These are phyloP conservation scores for Agrocybe praecox DNA, from an alignment of 768 basidiomycete species.

Conservation along the genomic window DNA sequence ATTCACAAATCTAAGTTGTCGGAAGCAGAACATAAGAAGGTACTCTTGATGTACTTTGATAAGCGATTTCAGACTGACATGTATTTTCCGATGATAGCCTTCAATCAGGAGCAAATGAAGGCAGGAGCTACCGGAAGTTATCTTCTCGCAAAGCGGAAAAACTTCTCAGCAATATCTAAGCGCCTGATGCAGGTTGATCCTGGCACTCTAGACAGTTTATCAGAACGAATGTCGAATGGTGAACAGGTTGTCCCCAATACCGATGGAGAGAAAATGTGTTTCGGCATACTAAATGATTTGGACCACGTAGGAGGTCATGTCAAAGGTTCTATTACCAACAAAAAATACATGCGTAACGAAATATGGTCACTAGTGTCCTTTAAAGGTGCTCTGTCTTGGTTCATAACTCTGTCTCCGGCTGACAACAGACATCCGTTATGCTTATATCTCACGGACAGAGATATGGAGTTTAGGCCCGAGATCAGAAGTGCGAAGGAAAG, in stretches of 20 bases:
- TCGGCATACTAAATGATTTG: slow-evolving; percentile 23
- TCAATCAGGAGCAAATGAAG: slow-evolving; percentile 44
- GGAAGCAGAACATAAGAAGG: slow-evolving; percentile 23
- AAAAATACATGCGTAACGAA: slow-evolving; percentile 29
- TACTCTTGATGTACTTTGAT: slow-evolving; percentile 34
- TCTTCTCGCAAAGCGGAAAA: slow-evolving; percentile 20
- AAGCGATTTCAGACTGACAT: slow-evolving; percentile 37
- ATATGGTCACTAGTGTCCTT: slow-evolving; percentile 29
- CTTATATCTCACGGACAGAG: slow-evolving; percentile 20
- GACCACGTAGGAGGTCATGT: slow-evolving; percentile 22
- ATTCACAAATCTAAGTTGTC: slow-evolving; percentile 12
- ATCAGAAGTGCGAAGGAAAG: neutral
- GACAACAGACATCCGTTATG: slow-evolving; percentile 27
- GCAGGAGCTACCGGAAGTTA: slow-evolving; percentile 23
- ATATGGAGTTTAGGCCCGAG: neutral
- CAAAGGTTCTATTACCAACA: slow-evolving; percentile 22
- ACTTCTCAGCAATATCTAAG: slow-evolving; percentile 26
- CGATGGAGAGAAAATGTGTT: slow-evolving; percentile 20
- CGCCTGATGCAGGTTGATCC: slow-evolving; percentile 24
- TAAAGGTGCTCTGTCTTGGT: slow-evolving; percentile 28
- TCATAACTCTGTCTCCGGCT: slow-evolving; percentile 31
- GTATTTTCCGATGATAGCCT: slow-evolving; percentile 35
- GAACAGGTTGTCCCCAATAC: slow-evolving; percentile 23
- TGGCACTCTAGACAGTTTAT: slow-evolving; percentile 17
- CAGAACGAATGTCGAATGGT: slow-evolving; percentile 21